Evolutionary conservation across 306 rosid species (phyloP).

Genomic region (Dryas drummondii): DNA sequence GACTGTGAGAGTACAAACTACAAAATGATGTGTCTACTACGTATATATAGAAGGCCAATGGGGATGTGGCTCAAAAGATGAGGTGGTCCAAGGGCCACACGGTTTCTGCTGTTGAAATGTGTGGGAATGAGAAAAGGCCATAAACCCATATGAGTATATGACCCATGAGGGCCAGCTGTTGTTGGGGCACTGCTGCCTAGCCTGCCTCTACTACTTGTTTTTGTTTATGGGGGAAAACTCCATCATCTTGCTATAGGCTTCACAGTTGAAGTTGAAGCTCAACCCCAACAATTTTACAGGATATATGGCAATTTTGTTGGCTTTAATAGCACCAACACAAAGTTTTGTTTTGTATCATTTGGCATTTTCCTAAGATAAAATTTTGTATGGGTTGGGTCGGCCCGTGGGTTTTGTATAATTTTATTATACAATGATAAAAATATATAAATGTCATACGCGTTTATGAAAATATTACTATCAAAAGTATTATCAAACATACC

Average conservation of each 20-base stretch:
- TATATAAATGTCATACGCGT: no score
- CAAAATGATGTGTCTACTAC: neutral
- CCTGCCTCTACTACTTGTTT: neutral
- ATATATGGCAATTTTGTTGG: neutral
- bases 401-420: no score
- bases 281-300: neutral
- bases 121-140: slow-evolving; percentile 40
- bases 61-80: slow-evolving; percentile 53
- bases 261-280: neutral
- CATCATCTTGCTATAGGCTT: no score
- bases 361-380: no score
- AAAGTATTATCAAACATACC: no score
- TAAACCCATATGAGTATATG: neutral
- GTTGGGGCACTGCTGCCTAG: slow-evolving; percentile 26
- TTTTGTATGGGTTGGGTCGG: no score
- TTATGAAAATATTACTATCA: no score
- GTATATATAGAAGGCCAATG: neutral
- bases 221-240: neutral
- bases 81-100: slow-evolving; percentile 77
- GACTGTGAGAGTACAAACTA: neutral
- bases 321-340: neutral
- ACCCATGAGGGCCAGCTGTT: slow-evolving; percentile 45
- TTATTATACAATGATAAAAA: no score
- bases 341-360: neutral
- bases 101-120: slow-evolving; percentile 42